Percentiles rank a stretch among this genome's conserved stretches.
Conservation (phyloP, 108 stramenopile species). For the Nitzschia putrida region DNA sequence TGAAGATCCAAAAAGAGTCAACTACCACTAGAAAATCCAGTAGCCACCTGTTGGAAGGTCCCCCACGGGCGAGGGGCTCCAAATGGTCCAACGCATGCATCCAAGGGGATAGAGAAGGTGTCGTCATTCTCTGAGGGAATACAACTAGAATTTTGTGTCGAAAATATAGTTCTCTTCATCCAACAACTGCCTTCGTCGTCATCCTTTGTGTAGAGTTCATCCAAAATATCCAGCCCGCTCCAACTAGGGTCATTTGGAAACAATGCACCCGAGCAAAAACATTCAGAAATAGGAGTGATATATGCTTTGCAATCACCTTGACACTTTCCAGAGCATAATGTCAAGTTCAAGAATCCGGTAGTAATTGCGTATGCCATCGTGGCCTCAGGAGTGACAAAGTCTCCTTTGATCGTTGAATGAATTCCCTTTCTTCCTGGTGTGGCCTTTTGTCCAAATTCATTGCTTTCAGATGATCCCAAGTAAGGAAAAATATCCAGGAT, state of each 20-base stretch:
- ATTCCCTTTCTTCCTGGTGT: too few relatives aligned
- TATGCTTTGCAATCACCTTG: constrained; percentile 23
- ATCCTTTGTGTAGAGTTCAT: background rate
- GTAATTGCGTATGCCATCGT: too few relatives aligned
- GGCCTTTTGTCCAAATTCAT: too few relatives aligned
- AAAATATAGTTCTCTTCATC: constrained; percentile 21
- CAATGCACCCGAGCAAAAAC: constrained; percentile 20
- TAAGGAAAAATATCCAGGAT: too few relatives aligned
- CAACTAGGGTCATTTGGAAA: constrained; percentile 48
- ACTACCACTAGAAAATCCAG: background rate
- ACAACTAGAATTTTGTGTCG: constrained; percentile 20
- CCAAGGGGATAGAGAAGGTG: constrained; percentile 28
- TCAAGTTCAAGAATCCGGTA: constrained; percentile 28
- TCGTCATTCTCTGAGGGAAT: background rate
- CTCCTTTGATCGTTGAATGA: too few relatives aligned
- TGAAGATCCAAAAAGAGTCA: too few relatives aligned
- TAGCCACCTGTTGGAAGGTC: constrained; percentile 3
- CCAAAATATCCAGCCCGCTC: constrained; percentile 32
- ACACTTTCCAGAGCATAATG: constrained; percentile 36
- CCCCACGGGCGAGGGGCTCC: constrained; percentile 48
- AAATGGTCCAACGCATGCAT: constrained; percentile 47
- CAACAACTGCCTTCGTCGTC: background rate
- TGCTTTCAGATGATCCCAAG: too few relatives aligned
- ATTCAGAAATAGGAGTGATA: constrained; percentile 28
- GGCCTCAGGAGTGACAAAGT: too few relatives aligned